phyloP scores from a whole-genome alignment of 768 basidiomycete species.

The Phylloporus rhodoxanthus region DNA sequence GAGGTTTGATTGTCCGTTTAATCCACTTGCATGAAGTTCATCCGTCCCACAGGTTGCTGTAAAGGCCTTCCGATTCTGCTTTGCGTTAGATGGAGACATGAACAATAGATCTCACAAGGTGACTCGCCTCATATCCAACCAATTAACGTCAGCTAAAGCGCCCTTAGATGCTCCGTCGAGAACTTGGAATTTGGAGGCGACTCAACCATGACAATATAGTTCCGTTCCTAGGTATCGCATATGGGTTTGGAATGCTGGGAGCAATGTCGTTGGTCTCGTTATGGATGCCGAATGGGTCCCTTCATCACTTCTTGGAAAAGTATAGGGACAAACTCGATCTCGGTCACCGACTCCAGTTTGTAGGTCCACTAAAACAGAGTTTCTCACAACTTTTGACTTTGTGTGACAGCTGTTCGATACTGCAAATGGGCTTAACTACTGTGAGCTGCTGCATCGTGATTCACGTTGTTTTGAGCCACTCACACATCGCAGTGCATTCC shows the following conservation, averaged over 20 bases:
- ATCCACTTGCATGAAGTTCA: background rate
- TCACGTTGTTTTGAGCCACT: background rate
- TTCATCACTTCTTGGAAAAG: slow-evolving; percentile 16
- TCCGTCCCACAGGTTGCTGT: slow-evolving; percentile 18
- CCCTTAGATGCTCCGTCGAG: slow-evolving; percentile 12
- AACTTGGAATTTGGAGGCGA: slow-evolving; percentile 27
- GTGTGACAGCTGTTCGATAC: slow-evolving; percentile 14
- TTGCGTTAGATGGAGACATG: background rate
- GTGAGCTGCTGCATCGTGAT: background rate
- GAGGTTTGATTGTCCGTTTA: background rate
- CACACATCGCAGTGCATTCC: slow-evolving; percentile 5
- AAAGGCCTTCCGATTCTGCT: slow-evolving; percentile 13
- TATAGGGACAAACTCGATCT: background rate
- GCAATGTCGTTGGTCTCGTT: slow-evolving; percentile 26
- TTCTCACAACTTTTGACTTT: slow-evolving; percentile 16
- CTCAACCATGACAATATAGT: slow-evolving; percentile 23
- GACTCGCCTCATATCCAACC: background rate
- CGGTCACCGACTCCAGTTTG: slow-evolving; percentile 7
- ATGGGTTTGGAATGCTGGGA: slow-evolving; percentile 21
- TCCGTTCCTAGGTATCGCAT: slow-evolving; percentile 22
- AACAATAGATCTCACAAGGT: background rate
- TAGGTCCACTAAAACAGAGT: slow-evolving; percentile 6
- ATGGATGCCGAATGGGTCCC: slow-evolving; percentile 27
- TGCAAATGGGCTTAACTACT: slow-evolving; percentile 8
- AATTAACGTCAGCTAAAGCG: too few species aligned